Percentiles rank a stretch among this genome's conserved stretches.
phyloP scores from a whole-genome alignment of 495 filamentous ascomycete genomes.

The Pyronema omphalodes region DNA sequence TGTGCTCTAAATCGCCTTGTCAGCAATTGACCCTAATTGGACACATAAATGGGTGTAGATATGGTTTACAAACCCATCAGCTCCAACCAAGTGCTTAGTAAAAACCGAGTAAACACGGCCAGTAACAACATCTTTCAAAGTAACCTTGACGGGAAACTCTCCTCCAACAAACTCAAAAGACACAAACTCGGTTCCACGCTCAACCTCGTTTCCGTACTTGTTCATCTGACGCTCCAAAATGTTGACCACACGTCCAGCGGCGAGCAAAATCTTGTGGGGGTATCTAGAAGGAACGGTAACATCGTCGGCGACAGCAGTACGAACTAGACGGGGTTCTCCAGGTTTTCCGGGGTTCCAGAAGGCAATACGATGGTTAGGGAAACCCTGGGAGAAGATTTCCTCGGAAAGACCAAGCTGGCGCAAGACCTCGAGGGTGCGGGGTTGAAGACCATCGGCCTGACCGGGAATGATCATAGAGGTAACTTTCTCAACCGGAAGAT shows the following conservation, averaged over 20 bases:
- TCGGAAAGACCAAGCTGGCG: conserved; percentile 23
- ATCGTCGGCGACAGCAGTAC: conserved; percentile 28
- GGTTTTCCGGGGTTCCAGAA: conserved; percentile 18
- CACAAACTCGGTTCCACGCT: conserved; percentile 5
- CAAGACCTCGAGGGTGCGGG: conserved; percentile 19
- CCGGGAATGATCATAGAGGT: conserved; percentile 27
- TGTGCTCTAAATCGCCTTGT: conserved; percentile 26
- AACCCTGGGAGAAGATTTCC: conserved; percentile 11
- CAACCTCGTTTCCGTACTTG: conserved; percentile 11
- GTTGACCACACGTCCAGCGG: conserved; percentile 23
- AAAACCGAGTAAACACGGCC: conserved; percentile 4
- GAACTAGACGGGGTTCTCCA: conserved; percentile 14
- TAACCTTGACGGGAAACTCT: conserved; percentile 13
- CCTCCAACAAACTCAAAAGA: conserved; percentile 5
- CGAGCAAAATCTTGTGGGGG: conserved; percentile 22
- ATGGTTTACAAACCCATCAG: background rate
- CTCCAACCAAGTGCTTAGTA: conserved; percentile 3
- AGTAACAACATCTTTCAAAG: background rate
- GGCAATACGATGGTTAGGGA: conserved; percentile 14
- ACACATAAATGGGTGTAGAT: conserved; percentile 4
- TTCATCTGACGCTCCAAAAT: conserved; percentile 21
- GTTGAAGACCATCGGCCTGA: conserved; percentile 22
- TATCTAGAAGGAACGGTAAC: conserved; percentile 30
- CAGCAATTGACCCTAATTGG: conserved; percentile 24
- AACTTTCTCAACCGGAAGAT: conserved; percentile 31